Evolutionary conservation across 331 rosid species (phyloP).

Genomic region (Malus hybrid): DNA sequence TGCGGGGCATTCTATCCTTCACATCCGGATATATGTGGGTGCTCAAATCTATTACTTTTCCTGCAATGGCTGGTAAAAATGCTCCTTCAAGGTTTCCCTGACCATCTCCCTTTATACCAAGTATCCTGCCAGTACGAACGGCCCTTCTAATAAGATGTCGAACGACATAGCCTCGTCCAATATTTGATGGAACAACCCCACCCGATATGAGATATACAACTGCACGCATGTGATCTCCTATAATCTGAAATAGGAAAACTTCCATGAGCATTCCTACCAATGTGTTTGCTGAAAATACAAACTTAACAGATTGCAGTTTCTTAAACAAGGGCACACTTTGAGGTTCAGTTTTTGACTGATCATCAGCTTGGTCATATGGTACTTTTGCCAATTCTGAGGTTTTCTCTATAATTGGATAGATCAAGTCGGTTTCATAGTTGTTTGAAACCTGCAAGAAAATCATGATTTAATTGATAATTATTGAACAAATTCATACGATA

Average conservation of each 20-base stretch:
- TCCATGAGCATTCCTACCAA: background rate
- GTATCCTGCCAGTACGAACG: slow-evolving; percentile 87
- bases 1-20: slow-evolving; percentile 46
- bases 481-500: slow-evolving; percentile 6
- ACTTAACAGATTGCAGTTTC: slow-evolving; percentile 6
- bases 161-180: slow-evolving; percentile 88
- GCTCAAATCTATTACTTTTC: slow-evolving; percentile 74
- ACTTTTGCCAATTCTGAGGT: slow-evolving; percentile 66
- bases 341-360: slow-evolving; percentile 50
- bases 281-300: slow-evolving; percentile 15
- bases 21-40: slow-evolving; percentile 56
- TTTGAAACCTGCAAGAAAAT: slow-evolving; percentile 70
- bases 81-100: slow-evolving; percentile 74
- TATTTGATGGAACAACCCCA: slow-evolving; percentile 88
- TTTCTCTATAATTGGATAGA: slow-evolving; percentile 80
- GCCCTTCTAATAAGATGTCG: slow-evolving; percentile 91
- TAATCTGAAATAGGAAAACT: slow-evolving; percentile 36
- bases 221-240: slow-evolving; percentile 97
- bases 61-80: slow-evolving; percentile 78
- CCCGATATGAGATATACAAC: slow-evolving; percentile 87
- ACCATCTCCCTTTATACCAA: slow-evolving; percentile 83
- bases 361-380: slow-evolving; percentile 56
- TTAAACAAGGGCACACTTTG: slow-evolving; percentile 36
- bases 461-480: background rate
- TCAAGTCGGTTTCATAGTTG: slow-evolving; percentile 90